phyloP scores from a whole-genome alignment of 805 yeast species.

The Yamadazyma nakazawae region DNA sequence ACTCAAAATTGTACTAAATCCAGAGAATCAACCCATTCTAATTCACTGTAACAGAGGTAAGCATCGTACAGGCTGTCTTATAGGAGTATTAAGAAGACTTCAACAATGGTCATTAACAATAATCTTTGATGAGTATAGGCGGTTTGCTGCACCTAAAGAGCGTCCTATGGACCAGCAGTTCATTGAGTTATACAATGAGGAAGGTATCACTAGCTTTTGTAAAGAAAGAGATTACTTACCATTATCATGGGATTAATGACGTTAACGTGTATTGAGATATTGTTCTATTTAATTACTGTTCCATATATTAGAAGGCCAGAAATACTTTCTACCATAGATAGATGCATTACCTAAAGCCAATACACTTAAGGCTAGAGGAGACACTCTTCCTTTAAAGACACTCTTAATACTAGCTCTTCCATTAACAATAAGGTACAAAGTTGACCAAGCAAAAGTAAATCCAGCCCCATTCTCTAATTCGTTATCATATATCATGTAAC shows the following conservation, averaged over 20 bases:
- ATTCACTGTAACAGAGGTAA: conserved; percentile 97
- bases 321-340: conserved; percentile 67
- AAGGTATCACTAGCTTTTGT: conserved; percentile 57
- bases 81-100: conserved; percentile 84
- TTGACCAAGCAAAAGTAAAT: conserved; percentile 76
- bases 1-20: conserved; percentile 73
- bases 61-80: conserved; percentile 94
- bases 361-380: conserved; percentile 58
- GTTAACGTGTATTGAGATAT: conserved; percentile 12
- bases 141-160: conserved; percentile 93
- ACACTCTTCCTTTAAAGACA: conserved; percentile 53
- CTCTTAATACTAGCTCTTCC: conserved; percentile 55
- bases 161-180: conserved; percentile 95
- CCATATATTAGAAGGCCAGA: conserved; percentile 33
- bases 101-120: conserved; percentile 92
- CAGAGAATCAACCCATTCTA: conserved; percentile 84
- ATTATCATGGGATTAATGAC: conserved; percentile 52
- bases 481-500: conserved; percentile 72
- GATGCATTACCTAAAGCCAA: conserved; percentile 61
- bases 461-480: conserved; percentile 80
- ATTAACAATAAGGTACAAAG: conserved; percentile 68
- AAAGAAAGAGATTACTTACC: conserved; percentile 58
- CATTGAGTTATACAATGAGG: conserved; percentile 81
- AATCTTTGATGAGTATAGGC: conserved; percentile 92
- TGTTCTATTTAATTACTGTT: not conserved